A percentile compares a stretch with the other conserved stretches of the same genome.
phyloP scores from a whole-genome alignment of 805 yeast genomes.

The Sugiyamaella qingdaonensis region DNA sequence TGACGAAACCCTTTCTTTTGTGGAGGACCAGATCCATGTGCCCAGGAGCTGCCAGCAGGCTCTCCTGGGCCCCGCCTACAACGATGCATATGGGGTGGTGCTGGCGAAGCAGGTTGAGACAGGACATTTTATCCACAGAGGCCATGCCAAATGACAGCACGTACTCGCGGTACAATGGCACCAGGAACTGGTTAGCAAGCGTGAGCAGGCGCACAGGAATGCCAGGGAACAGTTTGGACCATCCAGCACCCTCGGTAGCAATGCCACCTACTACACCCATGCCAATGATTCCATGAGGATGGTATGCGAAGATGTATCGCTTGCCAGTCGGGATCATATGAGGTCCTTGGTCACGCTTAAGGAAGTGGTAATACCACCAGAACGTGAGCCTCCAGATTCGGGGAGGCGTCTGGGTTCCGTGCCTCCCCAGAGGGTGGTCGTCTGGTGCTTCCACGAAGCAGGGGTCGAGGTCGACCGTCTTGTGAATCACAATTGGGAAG shows the following conservation, averaged over 20 bases:
- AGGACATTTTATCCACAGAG: conserved; percentile 73
- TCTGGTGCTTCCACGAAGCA: conserved; percentile 35
- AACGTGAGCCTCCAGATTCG: conserved; percentile 17
- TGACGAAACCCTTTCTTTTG: conserved; percentile 83
- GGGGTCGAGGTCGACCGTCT: conserved; percentile 66
- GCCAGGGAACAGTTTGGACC: conserved; percentile 72
- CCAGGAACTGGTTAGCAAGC: conserved; percentile 69
- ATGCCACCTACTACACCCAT: conserved; percentile 85
- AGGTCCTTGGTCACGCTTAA: conserved; percentile 44
- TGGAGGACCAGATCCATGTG: conserved; percentile 63
- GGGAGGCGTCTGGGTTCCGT: conserved; percentile 4
- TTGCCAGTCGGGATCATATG: conserved; percentile 25
- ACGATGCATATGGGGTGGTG: conserved; percentile 82
- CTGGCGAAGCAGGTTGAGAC: conserved; percentile 55
- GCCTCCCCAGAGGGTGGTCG: not conserved
- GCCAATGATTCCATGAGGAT: conserved; percentile 95
- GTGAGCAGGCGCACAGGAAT: conserved; percentile 77
- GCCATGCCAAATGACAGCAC: conserved; percentile 75
- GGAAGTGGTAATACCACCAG: conserved; percentile 22
- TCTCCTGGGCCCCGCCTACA: conserved; percentile 94
- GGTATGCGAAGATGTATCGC: conserved; percentile 83
- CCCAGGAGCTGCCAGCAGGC: conserved; percentile 61
- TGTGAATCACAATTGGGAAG: conserved; percentile 73
- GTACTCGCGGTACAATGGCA: conserved; percentile 90
- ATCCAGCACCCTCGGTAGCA: conserved; percentile 75